These are phyloP conservation scores for Byssoonygena ceratinophila DNA, from an alignment of 2,329 filamentous ascomycete species.

Conservation along the genomic window DNA sequence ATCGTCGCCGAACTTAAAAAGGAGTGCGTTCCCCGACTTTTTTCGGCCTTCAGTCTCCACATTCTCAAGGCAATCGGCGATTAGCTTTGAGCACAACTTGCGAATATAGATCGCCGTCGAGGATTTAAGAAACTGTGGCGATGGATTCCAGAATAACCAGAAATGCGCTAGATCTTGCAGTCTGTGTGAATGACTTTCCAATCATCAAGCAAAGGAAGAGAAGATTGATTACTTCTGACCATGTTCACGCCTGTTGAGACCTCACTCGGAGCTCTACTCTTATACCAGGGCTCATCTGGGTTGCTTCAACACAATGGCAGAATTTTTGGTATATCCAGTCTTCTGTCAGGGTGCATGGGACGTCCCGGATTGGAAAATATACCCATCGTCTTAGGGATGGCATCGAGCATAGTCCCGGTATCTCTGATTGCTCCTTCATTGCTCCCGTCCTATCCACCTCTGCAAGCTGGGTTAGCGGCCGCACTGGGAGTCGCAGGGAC, in stretches of 20 bases:
- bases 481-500: conserved; percentile 33
- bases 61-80: not conserved
- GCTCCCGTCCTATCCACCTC: conserved; percentile 35
- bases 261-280: conserved; percentile 41
- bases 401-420: conserved; percentile 36
- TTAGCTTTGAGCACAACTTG: not conserved
- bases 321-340: conserved; percentile 42
- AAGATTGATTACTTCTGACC: not conserved
- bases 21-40: not conserved
- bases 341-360: conserved; percentile 35
- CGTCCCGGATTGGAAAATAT: conserved; percentile 34
- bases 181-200: not conserved
- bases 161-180: too few species aligned
- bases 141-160: not conserved
- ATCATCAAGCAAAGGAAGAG: not conserved
- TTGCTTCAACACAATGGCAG: conserved; percentile 44
- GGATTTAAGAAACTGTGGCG: not conserved
- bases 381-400: conserved; percentile 39
- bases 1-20: not conserved
- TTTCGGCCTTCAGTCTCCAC: not conserved
- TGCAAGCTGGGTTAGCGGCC: conserved; percentile 27
- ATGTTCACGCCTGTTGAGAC: conserved; percentile 48
- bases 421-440: conserved; percentile 36
- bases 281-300: conserved; percentile 42
- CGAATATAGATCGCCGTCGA: not conserved